Percentiles rank a stretch among this genome's conserved stretches.
These are phyloP conservation scores for Dalbergia cultrata DNA, from an alignment of 306 rosid species.

Conservation along the genomic window DNA sequence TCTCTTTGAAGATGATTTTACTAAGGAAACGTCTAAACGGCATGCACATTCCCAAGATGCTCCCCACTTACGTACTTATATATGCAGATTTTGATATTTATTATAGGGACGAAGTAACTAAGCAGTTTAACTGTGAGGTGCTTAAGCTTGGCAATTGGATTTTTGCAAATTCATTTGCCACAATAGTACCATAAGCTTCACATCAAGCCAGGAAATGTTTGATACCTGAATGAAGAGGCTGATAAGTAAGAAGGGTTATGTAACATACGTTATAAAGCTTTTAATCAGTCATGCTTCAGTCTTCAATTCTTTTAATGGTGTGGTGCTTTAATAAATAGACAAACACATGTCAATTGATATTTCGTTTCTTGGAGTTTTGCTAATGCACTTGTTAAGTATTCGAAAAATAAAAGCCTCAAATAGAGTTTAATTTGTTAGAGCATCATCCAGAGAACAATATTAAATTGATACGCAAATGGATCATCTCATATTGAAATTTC, in stretches of 20 bases:
- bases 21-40: neutral
- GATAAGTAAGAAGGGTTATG: constrained; percentile 3
- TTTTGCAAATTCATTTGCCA: constrained; percentile 3
- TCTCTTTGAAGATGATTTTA: neutral
- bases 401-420: too few relatives aligned
- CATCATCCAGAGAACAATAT: too few relatives aligned
- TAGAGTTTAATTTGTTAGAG: neutral
- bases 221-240: constrained; percentile 33
- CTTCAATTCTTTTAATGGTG: neutral
- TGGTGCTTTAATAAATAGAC: constrained; percentile 23
- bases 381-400: too few relatives aligned
- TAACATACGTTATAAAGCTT: neutral
- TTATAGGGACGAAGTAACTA: neutral
- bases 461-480: too few relatives aligned
- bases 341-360: constrained; percentile 10
- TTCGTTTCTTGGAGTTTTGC: neutral
- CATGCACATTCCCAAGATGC: neutral
- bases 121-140: neutral
- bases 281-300: neutral
- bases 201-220: neutral
- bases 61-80: neutral
- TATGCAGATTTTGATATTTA: neutral
- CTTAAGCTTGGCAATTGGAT: neutral
- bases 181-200: neutral
- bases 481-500: too few relatives aligned